Conservation (phyloP, 352 stramenopile species). For the Phytophthora pseudosyringae region DNA sequence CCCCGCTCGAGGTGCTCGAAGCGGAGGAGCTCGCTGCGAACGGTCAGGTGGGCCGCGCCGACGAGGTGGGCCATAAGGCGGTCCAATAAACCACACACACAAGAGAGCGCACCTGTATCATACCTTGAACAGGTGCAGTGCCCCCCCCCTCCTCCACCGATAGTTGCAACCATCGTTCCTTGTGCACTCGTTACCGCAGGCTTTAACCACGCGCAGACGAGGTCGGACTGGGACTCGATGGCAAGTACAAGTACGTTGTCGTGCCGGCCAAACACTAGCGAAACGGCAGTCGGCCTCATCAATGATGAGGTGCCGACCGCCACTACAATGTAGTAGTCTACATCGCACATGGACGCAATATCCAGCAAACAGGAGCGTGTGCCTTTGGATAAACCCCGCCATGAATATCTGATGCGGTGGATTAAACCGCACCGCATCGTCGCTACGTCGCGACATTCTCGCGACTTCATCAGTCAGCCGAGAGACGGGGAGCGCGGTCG, state of each 20-base stretch:
- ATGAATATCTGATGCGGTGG: slow-evolving; percentile 1
- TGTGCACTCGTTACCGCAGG: slow-evolving; percentile 15
- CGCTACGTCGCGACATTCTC: slow-evolving; percentile 2
- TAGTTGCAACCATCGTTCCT: slow-evolving; percentile 12
- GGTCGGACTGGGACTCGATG: neutral
- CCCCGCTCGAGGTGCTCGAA: slow-evolving; percentile 27
- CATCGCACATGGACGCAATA: neutral
- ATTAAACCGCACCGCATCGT: neutral
- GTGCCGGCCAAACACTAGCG: slow-evolving; percentile 5
- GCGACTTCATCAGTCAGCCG: neutral
- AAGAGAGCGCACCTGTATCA: slow-evolving; percentile 3
- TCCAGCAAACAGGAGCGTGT: slow-evolving; percentile 2
- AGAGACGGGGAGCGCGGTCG: slow-evolving; percentile 1
- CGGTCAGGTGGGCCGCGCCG: slow-evolving; percentile 7
- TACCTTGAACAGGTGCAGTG: slow-evolving; percentile 15
- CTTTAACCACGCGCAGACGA: slow-evolving; percentile 1
- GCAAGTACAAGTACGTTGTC: neutral
- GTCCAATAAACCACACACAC: slow-evolving; percentile 25
- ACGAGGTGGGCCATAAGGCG: slow-evolving; percentile 28
- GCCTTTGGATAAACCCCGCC: neutral
- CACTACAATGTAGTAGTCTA: too few relatives aligned
- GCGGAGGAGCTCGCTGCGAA: slow-evolving; percentile 29
- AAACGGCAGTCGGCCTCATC: slow-evolving; percentile 9
- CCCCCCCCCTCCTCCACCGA: slow-evolving; percentile 6
- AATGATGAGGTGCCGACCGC: neutral